Evolutionary conservation across 305 asterid genomes (phyloP).

Genomic region (Fraxinus dipetala): DNA sequence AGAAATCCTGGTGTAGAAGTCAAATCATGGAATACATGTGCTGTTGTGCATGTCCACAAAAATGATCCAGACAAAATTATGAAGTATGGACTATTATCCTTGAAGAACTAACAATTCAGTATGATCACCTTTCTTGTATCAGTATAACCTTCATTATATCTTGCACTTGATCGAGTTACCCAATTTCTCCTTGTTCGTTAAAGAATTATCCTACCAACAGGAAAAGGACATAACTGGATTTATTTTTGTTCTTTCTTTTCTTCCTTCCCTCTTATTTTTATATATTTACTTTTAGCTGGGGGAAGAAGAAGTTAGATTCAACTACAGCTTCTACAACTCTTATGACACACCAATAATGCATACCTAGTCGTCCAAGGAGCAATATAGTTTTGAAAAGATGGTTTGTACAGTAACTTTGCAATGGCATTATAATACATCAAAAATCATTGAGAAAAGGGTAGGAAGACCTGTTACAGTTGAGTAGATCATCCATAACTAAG

Average conservation of each 20-base stretch:
- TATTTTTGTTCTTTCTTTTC: neutral
- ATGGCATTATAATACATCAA: neutral
- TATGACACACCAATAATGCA: neutral
- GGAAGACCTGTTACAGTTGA: neutral
- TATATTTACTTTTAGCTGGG: neutral
- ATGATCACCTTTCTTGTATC: conserved; percentile 8
- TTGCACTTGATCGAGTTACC: neutral
- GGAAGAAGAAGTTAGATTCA: neutral
- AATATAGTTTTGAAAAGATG: neutral
- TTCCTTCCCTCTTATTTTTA: neutral
- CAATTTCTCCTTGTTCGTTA: neutral
- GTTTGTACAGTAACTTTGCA: neutral
- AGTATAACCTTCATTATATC: conserved; percentile 17
- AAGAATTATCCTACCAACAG: conserved; percentile 11
- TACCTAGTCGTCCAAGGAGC: neutral
- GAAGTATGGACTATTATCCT: conserved; percentile 11
- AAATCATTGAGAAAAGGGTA: neutral
- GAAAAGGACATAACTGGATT: conserved; percentile 12
- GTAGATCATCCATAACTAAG: conserved; percentile 2
- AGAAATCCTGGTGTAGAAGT: conserved; percentile 13
- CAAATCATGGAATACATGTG: conserved; percentile 2
- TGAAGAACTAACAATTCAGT: conserved; percentile 14
- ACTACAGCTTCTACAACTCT: neutral
- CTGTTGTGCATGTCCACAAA: neutral
- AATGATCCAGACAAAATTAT: neutral